phyloP scores from a whole-genome alignment of 73 alveolate genomes.

The Paramecium tetraurelia region DNA sequence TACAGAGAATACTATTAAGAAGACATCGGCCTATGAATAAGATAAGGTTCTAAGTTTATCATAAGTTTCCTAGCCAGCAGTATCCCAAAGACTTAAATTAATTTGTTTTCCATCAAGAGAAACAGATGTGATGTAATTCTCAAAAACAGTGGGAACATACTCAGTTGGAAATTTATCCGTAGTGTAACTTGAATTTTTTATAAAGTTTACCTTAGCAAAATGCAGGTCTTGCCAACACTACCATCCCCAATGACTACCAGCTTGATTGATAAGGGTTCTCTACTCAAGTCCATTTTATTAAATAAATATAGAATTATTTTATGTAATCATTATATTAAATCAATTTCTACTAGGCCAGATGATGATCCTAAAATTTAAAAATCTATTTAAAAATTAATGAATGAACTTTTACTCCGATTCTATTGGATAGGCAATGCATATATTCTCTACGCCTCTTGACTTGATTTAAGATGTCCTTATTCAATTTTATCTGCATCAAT shows the following conservation, averaged over 20 bases:
- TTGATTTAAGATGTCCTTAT: not conserved
- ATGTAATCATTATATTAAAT: not conserved
- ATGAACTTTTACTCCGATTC: not conserved
- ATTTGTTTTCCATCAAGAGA: slow-evolving; percentile 60
- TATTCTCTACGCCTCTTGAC: not conserved
- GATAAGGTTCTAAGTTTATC: slow-evolving; percentile 72
- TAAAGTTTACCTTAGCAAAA: slow-evolving; percentile 59
- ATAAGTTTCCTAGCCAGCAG: slow-evolving; percentile 82
- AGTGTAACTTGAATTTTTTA: slow-evolving; percentile 19
- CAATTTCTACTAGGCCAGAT: not conserved
- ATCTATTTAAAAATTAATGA: not conserved
- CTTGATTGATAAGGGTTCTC: slow-evolving; percentile 5
- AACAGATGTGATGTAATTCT: slow-evolving; percentile 68
- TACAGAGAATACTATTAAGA: slow-evolving; percentile 68
- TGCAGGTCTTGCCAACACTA: slow-evolving; percentile 77
- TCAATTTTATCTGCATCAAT: not conserved
- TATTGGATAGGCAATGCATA: not conserved
- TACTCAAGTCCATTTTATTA: not conserved
- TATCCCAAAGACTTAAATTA: slow-evolving; percentile 76
- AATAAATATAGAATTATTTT: not conserved
- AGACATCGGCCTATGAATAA: slow-evolving; percentile 75
- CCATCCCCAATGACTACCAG: slow-evolving; percentile 77
- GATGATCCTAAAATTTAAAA: not conserved
- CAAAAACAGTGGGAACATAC: slow-evolving; percentile 77
- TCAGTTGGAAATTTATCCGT: slow-evolving; percentile 74